Conservation (phyloP, 164 flowering plant species). For the Tetrastigma voinierianum region DNA sequence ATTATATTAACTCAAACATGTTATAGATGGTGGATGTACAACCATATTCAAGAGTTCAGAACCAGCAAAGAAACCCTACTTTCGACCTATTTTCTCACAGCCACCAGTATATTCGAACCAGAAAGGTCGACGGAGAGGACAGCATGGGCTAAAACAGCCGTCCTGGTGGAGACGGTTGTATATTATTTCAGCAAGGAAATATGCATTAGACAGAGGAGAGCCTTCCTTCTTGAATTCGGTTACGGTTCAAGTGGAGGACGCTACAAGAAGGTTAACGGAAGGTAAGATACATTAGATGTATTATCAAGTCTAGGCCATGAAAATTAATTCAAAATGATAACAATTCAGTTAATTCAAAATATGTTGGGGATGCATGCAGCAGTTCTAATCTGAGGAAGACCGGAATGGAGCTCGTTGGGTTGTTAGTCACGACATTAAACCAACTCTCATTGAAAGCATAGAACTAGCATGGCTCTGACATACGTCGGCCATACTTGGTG, state of each 20-base stretch:
- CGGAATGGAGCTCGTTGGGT: constrained; percentile 28
- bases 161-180: constrained; percentile 42
- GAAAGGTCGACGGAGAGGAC: constrained; percentile 55
- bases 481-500: constrained; percentile 26
- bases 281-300: constrained; percentile 18
- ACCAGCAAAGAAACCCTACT: constrained; percentile 44
- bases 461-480: constrained; percentile 45
- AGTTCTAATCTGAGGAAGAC: constrained; percentile 14
- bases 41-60: constrained; percentile 39
- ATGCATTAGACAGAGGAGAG: constrained; percentile 22
- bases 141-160: constrained; percentile 70
- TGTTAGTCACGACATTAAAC: constrained; percentile 37
- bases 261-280: constrained; percentile 1
- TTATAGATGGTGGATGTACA: constrained; percentile 68
- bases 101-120: constrained; percentile 64
- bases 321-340: too few relatives aligned
- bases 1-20: too few relatives aligned
- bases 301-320: too few relatives aligned
- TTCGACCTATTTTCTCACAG: constrained; percentile 55
- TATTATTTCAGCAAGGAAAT: constrained; percentile 24
- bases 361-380: too few relatives aligned
- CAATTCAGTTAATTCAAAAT: too few relatives aligned
- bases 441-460: constrained; percentile 38
- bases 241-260: not conserved
- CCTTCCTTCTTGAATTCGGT: constrained; percentile 43